These are phyloP conservation scores for Quercus variabilis DNA, from an alignment of 306 rosid genomes.

Conservation along the genomic window DNA sequence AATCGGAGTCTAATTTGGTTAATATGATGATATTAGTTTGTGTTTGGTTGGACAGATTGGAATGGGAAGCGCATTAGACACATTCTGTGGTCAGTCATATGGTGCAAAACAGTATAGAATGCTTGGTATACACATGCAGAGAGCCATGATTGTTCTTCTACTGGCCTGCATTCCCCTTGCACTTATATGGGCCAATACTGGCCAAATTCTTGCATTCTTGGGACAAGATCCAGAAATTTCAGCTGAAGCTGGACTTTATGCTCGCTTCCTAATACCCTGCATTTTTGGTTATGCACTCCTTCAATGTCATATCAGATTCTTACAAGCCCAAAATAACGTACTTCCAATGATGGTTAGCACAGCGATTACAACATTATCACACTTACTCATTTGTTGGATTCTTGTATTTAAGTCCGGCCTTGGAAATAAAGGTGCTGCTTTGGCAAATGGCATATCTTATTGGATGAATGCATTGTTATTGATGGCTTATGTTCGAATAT, in stretches of 20 bases:
- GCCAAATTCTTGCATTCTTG: constrained; percentile 34
- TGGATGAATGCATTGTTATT: constrained; percentile 36
- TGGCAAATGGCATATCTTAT: constrained; percentile 34
- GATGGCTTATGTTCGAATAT: constrained; percentile 29
- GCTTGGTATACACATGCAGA: constrained; percentile 44
- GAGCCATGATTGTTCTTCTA: constrained; percentile 46
- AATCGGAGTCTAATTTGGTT: too few species aligned
- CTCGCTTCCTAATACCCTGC: constrained; percentile 37
- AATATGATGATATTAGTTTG: too few species aligned
- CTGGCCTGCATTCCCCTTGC: constrained; percentile 36
- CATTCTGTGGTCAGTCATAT: constrained; percentile 45
- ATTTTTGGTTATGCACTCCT: constrained; percentile 31
- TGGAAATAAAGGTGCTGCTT: constrained; percentile 39
- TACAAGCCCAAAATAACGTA: constrained; percentile 38
- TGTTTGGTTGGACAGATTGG: constrained; percentile 21
- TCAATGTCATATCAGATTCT: constrained; percentile 33
- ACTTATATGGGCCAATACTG: constrained; percentile 36
- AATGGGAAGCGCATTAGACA: constrained; percentile 48
- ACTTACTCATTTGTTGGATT: constrained; percentile 27
- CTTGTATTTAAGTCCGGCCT: constrained; percentile 37
- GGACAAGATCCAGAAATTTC: constrained; percentile 47
- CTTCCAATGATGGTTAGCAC: constrained; percentile 29
- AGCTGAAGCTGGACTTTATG: constrained; percentile 35
- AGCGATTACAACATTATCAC: constrained; percentile 20
- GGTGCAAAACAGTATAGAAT: constrained; percentile 38